phyloP scores from a whole-genome alignment of 2,329 filamentous ascomycete genomes.

The Amylocarpus encephaloides region DNA sequence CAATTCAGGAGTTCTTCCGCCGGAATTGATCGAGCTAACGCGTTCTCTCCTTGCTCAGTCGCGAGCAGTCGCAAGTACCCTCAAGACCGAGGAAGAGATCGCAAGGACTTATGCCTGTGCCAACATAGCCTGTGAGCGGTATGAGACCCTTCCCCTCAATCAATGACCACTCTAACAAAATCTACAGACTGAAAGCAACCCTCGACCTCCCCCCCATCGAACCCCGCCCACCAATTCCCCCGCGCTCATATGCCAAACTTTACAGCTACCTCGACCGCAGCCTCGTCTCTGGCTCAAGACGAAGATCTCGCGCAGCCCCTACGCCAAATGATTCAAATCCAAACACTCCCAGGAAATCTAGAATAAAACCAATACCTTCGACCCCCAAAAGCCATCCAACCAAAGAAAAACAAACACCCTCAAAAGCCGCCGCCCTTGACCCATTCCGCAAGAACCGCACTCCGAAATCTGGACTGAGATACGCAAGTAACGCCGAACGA shows the following conservation, averaged over 20 bases:
- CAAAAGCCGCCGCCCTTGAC: conserved; percentile 40
- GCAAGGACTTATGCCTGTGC: conserved; percentile 80
- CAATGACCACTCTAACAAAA: neutral
- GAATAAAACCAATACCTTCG: conserved; percentile 2
- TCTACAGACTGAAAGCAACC: conserved; percentile 61
- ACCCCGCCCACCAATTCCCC: conserved; percentile 69
- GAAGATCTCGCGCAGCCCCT: conserved; percentile 2
- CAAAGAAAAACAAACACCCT: conserved; percentile 36
- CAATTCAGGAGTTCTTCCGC: conserved; percentile 59
- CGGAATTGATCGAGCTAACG: conserved; percentile 64
- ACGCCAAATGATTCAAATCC: conserved; percentile 14
- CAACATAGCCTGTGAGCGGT: conserved; percentile 85
- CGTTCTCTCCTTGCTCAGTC: conserved; percentile 74
- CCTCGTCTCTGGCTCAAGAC: conserved; percentile 39
- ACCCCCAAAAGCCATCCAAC: conserved; percentile 9
- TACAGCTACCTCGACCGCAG: conserved; percentile 73
- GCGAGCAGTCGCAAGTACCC: conserved; percentile 64
- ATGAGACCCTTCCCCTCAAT: conserved; percentile 14
- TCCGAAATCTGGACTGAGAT: conserved; percentile 20
- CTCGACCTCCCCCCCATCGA: conserved; percentile 74
- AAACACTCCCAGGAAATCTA: conserved; percentile 1
- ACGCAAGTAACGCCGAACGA: conserved; percentile 18
- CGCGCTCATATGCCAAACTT: conserved; percentile 75
- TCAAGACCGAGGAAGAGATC: conserved; percentile 83
- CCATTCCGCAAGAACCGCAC: conserved; percentile 29